Base-by-base conservation (phyloP, 2,329 filamentous ascomycete genomes). In the Fusarium equiseti region DNA sequence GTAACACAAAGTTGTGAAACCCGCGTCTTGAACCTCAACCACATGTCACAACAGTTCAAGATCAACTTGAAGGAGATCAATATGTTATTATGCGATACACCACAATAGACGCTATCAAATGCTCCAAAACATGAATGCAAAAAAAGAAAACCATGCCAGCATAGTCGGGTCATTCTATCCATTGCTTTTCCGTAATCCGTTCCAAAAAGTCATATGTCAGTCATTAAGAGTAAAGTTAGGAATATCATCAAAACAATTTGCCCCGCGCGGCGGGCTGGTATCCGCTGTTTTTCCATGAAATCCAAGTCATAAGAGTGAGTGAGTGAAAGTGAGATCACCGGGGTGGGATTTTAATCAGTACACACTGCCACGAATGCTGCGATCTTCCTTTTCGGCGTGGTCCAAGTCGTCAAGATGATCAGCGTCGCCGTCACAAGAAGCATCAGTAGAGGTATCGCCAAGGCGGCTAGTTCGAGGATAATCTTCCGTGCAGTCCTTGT, bases 361-460 rank as follows among this genome's bases (percentile, higher is more conserved):
- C 35, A 75, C 73, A 46, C 73, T 75, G 38, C 73, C 73, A 31
- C 59, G 67, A 27, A 75, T 75, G 51, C 73, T 75, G 26, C 73
- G 71, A 35, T 75, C 73, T 29, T 74, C 59, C 9, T 70, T 64
- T 44, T 75, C 73, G 11, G 73, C 72, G 8, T 63, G 67, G 29
- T 75, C 71, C 38, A 75, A 50, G 24, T 75, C 73, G 18, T 75
- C 73, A 32, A 66, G 50, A 35, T 52, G 68, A 46, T 72, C 69
- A 16, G 45, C 65, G 26, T 75, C 73, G 27, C 70, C 73, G 42
- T 74, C 68, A 7, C 65, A 74, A 42, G 71, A 74, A 16, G 70
- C 48, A 45, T 75, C 73, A 4, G 73, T 71, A 9, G 73, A 75
- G 16, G 73, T 68, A 48, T 75, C 73, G 11, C 73, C 73, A 35